Percentiles rank a stretch among this genome's conserved stretches.
These are phyloP conservation scores for Exsudoporus floridanus DNA, from an alignment of 1,284 basidiomycete species.

Conservation along the genomic window DNA sequence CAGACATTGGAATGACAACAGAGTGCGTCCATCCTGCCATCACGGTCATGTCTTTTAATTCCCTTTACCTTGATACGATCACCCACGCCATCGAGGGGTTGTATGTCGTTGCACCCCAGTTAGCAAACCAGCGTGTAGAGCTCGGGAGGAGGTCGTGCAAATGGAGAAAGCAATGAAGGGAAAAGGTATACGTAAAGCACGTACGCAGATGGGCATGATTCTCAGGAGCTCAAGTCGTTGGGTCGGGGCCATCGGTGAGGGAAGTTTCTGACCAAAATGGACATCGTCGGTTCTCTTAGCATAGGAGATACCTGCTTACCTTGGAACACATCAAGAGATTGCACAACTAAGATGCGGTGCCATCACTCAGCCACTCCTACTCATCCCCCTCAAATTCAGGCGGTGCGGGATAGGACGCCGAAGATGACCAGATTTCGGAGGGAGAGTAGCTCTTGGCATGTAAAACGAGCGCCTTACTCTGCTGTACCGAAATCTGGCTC, in stretches of 20 bases:
- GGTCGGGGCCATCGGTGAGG: conserved; percentile 69
- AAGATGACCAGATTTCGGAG: conserved; percentile 1
- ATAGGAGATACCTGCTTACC: conserved; percentile 66
- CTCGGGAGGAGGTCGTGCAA: conserved; percentile 67
- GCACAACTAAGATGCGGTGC: conserved; percentile 65
- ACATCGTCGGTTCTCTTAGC: conserved; percentile 40
- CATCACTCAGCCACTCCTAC: conserved; percentile 4
- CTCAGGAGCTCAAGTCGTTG: conserved; percentile 62
- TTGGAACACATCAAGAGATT: conserved; percentile 65
- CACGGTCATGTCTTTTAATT: too few species aligned
- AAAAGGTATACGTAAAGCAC: conserved; percentile 49
- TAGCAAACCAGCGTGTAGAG: conserved; percentile 85
- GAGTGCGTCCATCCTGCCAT: too few species aligned
- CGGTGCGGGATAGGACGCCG: neutral
- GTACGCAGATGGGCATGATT: conserved; percentile 38
- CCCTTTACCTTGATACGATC: conserved; percentile 79
- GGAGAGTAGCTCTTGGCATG: conserved; percentile 10
- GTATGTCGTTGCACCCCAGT: conserved; percentile 78
- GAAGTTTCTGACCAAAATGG: too few species aligned
- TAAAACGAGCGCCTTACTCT: conserved; percentile 25
- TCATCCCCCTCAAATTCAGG: conserved; percentile 5
- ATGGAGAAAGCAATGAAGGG: conserved; percentile 58
- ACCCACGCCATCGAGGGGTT: conserved; percentile 84
- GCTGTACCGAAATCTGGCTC: conserved; percentile 3
- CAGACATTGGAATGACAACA: too few species aligned